A percentile compares a stretch with the other conserved stretches of the same genome.
Conservation (phyloP, 345 rosid species). For the Isatis tinctoria region DNA sequence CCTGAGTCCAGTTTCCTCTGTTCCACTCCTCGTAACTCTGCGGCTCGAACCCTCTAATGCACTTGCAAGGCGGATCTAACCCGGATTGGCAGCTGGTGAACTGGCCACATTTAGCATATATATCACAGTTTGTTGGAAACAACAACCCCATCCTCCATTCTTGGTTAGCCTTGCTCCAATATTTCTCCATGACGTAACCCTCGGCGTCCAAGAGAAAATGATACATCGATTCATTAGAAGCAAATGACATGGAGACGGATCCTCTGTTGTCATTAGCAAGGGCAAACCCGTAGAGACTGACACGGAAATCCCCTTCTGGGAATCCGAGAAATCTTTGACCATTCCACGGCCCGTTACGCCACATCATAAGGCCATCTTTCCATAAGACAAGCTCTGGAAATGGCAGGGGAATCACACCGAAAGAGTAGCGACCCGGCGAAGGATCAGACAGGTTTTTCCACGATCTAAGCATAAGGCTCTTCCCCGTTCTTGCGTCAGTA, state of each 20-base stretch:
- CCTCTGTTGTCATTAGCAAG: slow-evolving; percentile 21
- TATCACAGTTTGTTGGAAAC: slow-evolving; percentile 27
- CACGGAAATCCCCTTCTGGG: not conserved
- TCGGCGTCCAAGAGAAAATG: slow-evolving; percentile 16
- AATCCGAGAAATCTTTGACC: slow-evolving; percentile 35
- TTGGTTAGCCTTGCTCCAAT: slow-evolving; percentile 6
- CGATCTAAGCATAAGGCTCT: slow-evolving; percentile 33
- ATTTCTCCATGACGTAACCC: slow-evolving; percentile 6
- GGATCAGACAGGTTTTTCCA: slow-evolving; percentile 56
- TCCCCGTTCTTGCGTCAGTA: slow-evolving; percentile 19
- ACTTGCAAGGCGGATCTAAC: slow-evolving; percentile 40
- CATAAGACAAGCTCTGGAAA: slow-evolving; percentile 36
- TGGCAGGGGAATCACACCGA: slow-evolving; percentile 19
- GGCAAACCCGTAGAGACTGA: slow-evolving; percentile 21
- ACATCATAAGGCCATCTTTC: slow-evolving; percentile 38
- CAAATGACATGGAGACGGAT: not conserved
- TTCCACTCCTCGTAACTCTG: slow-evolving; percentile 34
- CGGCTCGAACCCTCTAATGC: slow-evolving; percentile 51
- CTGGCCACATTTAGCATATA: slow-evolving; percentile 46
- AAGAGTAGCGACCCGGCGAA: slow-evolving; percentile 38
- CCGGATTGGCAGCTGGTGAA: slow-evolving; percentile 39
- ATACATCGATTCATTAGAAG: not conserved
- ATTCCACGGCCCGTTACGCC: slow-evolving; percentile 62
- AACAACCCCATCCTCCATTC: not conserved
- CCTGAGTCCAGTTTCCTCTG: slow-evolving; percentile 41